These are phyloP conservation scores for Rosellinia necatrix DNA, from an alignment of 2,329 filamentous ascomycete genomes.

Conservation along the genomic window DNA sequence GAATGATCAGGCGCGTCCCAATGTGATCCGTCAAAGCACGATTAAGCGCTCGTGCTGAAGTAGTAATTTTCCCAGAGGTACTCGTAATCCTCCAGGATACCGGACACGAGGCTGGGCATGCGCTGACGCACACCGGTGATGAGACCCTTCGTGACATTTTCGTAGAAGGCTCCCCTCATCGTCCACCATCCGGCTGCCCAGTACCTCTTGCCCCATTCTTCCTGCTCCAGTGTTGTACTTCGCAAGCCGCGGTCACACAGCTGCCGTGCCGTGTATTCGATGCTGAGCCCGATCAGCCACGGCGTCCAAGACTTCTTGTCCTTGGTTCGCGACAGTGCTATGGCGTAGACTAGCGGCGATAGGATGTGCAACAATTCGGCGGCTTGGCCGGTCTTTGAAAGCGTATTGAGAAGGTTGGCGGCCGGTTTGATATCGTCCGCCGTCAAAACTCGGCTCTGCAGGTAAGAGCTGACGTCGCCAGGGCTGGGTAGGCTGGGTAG, in stretches of 20 bases:
- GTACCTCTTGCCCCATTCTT: constrained; percentile 85
- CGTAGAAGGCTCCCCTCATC: constrained; percentile 96
- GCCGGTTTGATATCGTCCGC: constrained; percentile 97
- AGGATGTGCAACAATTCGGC: constrained; percentile 93
- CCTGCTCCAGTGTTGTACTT: constrained; percentile 84
- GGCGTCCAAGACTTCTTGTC: constrained; percentile 86
- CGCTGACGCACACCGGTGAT: constrained; percentile 75
- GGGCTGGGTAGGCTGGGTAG: constrained; percentile 82
- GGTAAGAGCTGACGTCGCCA: constrained; percentile 82
- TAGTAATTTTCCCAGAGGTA: constrained; percentile 99
- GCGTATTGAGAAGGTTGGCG: constrained; percentile 79
- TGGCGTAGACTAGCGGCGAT: constrained; percentile 83
- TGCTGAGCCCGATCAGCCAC: constrained; percentile 82
- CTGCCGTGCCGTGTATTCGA: constrained; percentile 90
- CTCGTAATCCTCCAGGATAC: constrained; percentile 93
- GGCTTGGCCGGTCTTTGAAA: constrained; percentile 73
- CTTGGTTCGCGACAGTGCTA: constrained; percentile 74
- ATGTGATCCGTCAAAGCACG: not conserved
- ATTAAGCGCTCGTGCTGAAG: constrained; percentile 65
- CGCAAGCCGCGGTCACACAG: constrained; percentile 74
- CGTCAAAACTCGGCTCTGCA: constrained; percentile 87
- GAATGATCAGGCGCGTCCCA: not conserved
- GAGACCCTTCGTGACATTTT: constrained; percentile 81
- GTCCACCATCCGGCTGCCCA: constrained; percentile 95
- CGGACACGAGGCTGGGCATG: constrained; percentile 79